Evolutionary conservation across 257 asterid species (phyloP).

Genomic region (Gentiana dahurica): DNA sequence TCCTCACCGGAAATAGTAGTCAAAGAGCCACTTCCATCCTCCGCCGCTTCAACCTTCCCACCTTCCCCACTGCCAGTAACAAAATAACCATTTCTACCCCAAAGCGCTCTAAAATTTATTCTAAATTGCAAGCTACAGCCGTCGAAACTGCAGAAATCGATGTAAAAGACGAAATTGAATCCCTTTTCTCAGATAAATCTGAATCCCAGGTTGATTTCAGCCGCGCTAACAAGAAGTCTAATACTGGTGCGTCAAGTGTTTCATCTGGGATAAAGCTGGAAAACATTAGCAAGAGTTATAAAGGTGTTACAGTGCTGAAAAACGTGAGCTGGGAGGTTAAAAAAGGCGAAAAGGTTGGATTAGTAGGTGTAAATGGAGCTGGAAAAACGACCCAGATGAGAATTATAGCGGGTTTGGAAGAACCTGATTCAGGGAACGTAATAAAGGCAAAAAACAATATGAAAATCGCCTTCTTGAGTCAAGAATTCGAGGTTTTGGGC

Average conservation of each 20-base stretch:
- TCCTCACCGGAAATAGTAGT: conserved; percentile 41
- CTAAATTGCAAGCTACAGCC: conserved; percentile 52
- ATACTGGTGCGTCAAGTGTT: conserved; percentile 65
- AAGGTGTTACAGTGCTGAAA: conserved; percentile 78
- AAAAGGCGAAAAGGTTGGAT: conserved; percentile 84
- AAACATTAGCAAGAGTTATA: conserved; percentile 68
- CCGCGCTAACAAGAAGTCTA: conserved; percentile 34
- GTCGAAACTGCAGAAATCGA: conserved; percentile 52
- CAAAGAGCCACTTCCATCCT: conserved; percentile 21
- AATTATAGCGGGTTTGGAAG: conserved; percentile 79
- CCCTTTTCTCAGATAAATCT: conserved; percentile 43
- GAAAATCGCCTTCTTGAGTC: conserved; percentile 78
- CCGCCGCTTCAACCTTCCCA: conserved; percentile 35
- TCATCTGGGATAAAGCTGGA: conserved; percentile 87
- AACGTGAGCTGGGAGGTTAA: conserved; percentile 92
- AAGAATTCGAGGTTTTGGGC: conserved; percentile 77
- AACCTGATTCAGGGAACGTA: conserved; percentile 84
- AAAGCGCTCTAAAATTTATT: conserved; percentile 20
- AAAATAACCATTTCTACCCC: conserved; percentile 21
- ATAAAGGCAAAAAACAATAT: conserved; percentile 78
- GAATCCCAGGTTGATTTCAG: conserved; percentile 23
- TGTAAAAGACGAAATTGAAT: conserved; percentile 57
- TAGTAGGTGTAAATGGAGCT: conserved; percentile 97
- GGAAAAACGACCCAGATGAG: conserved; percentile 96
- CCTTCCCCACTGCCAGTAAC: conserved; percentile 13